Evolutionary conservation across 768 basidiomycete species (phyloP).

Genomic region (Tulasnella sp.): DNA sequence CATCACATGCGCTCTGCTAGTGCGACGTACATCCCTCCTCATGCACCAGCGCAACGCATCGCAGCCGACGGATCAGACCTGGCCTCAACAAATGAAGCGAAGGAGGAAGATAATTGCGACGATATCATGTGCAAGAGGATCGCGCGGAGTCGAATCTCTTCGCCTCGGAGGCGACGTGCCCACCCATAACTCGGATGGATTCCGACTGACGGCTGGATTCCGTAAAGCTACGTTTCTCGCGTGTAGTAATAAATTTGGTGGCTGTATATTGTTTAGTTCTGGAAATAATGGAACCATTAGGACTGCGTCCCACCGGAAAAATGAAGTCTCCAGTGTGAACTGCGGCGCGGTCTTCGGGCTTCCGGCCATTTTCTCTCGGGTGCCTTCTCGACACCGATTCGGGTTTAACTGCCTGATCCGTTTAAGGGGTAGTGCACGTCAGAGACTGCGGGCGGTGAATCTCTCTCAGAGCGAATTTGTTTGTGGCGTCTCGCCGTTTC

Average conservation of each 20-base stretch:
- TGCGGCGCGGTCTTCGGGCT: too few species aligned
- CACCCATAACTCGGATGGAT: neutral
- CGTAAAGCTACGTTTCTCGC: neutral
- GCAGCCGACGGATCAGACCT: neutral
- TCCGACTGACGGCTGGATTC: neutral
- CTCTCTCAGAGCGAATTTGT: too few species aligned
- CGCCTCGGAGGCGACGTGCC: neutral
- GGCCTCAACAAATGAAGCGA: neutral
- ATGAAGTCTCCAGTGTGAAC: neutral
- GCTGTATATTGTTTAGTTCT: neutral
- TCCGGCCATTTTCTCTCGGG: too few species aligned
- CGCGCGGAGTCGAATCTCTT: neutral
- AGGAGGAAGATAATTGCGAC: neutral
- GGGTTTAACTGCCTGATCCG: too few species aligned
- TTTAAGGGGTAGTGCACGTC: too few species aligned
- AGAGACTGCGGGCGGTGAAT: too few species aligned
- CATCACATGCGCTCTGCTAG: neutral
- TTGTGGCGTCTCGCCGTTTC: too few species aligned
- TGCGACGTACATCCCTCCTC: neutral
- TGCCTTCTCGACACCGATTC: too few species aligned
- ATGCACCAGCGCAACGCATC: neutral
- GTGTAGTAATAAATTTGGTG: neutral
- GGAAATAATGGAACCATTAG: neutral
- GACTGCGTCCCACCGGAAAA: constrained; percentile 1
- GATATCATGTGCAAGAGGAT: constrained; percentile 2